Evolutionary conservation across 306 rosid species (phyloP).

Genomic region (Inga oerstediana): DNA sequence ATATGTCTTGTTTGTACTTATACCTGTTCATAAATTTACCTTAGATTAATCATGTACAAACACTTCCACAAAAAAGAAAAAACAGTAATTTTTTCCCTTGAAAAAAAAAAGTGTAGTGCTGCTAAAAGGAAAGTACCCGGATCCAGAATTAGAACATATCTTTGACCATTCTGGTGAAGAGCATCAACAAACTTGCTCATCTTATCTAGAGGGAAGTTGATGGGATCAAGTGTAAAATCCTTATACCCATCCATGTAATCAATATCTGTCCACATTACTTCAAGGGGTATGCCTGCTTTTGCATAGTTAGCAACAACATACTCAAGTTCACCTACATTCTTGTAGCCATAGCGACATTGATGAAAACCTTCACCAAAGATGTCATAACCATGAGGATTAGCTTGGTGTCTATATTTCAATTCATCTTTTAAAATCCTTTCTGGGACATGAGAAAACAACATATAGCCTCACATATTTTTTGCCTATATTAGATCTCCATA

Average conservation of each 20-base stretch:
- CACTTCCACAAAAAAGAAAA: not conserved
- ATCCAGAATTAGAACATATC: slow-evolving; percentile 79
- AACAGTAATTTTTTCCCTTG: not conserved
- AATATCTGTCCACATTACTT: slow-evolving; percentile 94
- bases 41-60: not conserved
- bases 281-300: slow-evolving; percentile 77
- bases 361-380: slow-evolving; percentile 68
- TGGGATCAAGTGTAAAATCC: slow-evolving; percentile 87
- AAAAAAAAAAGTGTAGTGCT: not conserved
- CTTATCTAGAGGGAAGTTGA: slow-evolving; percentile 70
- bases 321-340: slow-evolving; percentile 65
- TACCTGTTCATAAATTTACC: slow-evolving; percentile 56
- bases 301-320: slow-evolving; percentile 74
- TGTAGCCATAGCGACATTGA: slow-evolving; percentile 85
- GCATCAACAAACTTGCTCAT: slow-evolving; percentile 59
- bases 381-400: not conserved
- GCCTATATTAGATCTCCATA: not conserved
- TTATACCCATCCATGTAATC: slow-evolving; percentile 91
- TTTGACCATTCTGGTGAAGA: slow-evolving; percentile 80
- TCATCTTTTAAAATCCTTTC: not conserved
- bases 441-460: not conserved
- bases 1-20: slow-evolving; percentile 59
- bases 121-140: slow-evolving; percentile 59
- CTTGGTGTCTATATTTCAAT: not conserved
- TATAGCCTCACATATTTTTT: not conserved